Conservation (phyloP, 2,329 filamentous ascomycete species). For the Fusarium udum region DNA sequence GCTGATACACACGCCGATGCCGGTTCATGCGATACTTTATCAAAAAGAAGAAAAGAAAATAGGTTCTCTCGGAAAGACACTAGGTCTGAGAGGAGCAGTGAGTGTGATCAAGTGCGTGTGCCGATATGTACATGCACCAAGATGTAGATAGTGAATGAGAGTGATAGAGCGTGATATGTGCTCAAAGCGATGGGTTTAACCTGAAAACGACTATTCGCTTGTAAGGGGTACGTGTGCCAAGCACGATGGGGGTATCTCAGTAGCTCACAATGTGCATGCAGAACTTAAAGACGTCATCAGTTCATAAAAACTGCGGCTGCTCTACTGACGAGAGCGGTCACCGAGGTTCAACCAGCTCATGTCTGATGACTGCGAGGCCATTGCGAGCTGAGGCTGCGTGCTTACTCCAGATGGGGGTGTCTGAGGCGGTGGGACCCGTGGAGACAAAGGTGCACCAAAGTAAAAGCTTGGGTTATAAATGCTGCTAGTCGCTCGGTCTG, state of each 20-base stretch:
- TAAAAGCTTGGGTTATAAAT: slow-evolving; percentile 60
- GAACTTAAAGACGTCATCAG: slow-evolving; percentile 29
- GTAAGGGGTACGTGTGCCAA: slow-evolving; percentile 18
- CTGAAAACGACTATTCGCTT: slow-evolving; percentile 6
- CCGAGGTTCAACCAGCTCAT: slow-evolving; percentile 86
- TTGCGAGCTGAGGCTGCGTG: slow-evolving; percentile 60
- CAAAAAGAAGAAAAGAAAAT: slow-evolving; percentile 36
- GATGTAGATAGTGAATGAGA: slow-evolving; percentile 16
- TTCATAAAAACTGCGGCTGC: slow-evolving; percentile 27
- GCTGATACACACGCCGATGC: slow-evolving; percentile 43
- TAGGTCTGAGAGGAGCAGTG: slow-evolving; percentile 23
- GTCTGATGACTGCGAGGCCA: slow-evolving; percentile 65
- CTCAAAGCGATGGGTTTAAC: slow-evolving; percentile 9
- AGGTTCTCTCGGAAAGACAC: slow-evolving; percentile 17
- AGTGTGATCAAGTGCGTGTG: slow-evolving; percentile 30
- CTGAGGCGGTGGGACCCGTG: slow-evolving; percentile 46
- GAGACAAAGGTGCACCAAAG: slow-evolving; percentile 52
- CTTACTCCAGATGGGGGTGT: slow-evolving; percentile 52
- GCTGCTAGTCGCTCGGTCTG: slow-evolving; percentile 61
- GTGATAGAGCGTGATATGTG: slow-evolving; percentile 27
- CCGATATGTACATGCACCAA: slow-evolving; percentile 26
- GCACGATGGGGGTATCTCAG: slow-evolving; percentile 35
- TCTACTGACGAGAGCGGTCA: slow-evolving; percentile 49
- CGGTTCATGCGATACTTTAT: slow-evolving; percentile 41
- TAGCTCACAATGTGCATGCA: slow-evolving; percentile 21